These are phyloP conservation scores for Serendipita sp. DNA, from an alignment of 1,284 basidiomycete genomes.

Conservation along the genomic window DNA sequence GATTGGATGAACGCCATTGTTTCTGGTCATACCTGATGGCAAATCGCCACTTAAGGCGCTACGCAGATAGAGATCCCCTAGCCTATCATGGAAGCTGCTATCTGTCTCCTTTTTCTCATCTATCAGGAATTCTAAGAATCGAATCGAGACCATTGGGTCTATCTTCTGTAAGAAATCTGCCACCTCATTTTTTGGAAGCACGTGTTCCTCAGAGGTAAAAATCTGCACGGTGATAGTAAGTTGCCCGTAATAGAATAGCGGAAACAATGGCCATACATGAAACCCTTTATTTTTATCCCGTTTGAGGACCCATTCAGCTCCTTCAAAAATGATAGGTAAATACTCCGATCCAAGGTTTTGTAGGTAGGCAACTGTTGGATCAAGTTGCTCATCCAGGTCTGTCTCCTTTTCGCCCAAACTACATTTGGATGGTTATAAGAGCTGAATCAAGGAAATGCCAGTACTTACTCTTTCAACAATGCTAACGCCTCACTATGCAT, in stretches of 20 bases:
- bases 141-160: constrained; percentile 50
- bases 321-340: constrained; percentile 63
- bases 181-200: constrained; percentile 65
- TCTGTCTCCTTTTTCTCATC: constrained; percentile 55
- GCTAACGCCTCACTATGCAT: constrained; percentile 85
- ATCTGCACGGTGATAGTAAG: constrained; percentile 37
- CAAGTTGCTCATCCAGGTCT: constrained; percentile 65
- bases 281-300: constrained; percentile 59
- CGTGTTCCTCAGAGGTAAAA: constrained; percentile 88
- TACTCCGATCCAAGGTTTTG: constrained; percentile 79
- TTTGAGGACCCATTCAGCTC: constrained; percentile 75
- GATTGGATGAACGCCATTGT: constrained; percentile 6
- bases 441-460: neutral
- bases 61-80: constrained; percentile 72
- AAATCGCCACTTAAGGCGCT: constrained; percentile 44
- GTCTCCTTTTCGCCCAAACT: constrained; percentile 71
- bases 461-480: constrained; percentile 62
- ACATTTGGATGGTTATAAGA: constrained; percentile 4
- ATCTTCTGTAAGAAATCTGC: constrained; percentile 65
- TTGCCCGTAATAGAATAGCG: neutral
- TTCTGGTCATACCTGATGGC: constrained; percentile 28
- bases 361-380: constrained; percentile 78
- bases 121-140: constrained; percentile 83
- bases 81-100: constrained; percentile 67
- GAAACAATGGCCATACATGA: constrained; percentile 34